Evolutionary conservation across 306 rosid species (phyloP).

Genomic region (Amphicarpaea edgeworthii): DNA sequence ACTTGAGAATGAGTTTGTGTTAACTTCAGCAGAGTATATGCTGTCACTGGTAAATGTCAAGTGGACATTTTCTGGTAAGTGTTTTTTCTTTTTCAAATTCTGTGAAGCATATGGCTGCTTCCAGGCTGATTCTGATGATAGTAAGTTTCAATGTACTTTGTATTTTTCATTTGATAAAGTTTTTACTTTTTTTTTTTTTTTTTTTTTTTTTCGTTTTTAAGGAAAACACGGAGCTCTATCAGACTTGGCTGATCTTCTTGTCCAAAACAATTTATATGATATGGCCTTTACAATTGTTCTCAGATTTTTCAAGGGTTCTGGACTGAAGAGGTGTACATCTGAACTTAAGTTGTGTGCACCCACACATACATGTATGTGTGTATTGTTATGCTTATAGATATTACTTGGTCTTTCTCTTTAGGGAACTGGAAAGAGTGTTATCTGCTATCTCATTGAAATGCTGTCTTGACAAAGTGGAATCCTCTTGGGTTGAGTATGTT

Average conservation of each 20-base stretch:
- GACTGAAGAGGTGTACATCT: constrained; percentile 69
- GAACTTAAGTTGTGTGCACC: background rate
- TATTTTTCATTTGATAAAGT: constrained; percentile 5
- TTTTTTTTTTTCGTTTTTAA: too few species aligned
- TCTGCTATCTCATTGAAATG: constrained; percentile 78
- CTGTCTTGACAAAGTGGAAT: constrained; percentile 70
- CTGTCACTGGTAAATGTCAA: constrained; percentile 77
- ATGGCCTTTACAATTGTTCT: constrained; percentile 79
- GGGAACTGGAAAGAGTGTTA: constrained; percentile 87
- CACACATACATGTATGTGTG: background rate
- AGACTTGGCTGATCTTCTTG: constrained; percentile 82
- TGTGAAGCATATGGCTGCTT: constrained; percentile 18
- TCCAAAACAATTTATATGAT: constrained; percentile 72
- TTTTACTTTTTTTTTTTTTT: constrained; percentile 27
- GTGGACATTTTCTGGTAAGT: constrained; percentile 77
- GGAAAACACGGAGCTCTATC: constrained; percentile 67
- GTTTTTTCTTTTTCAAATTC: constrained; percentile 23
- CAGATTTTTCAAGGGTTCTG: constrained; percentile 87
- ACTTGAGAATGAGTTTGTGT: constrained; percentile 83
- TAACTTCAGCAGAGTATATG: constrained; percentile 85
- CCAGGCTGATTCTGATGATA: constrained; percentile 16
- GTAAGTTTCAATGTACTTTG: constrained; percentile 26
- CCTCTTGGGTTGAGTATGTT: constrained; percentile 67
- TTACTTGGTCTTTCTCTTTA: constrained; percentile 50
- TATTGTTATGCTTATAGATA: constrained; percentile 34